These are phyloP conservation scores for Globisporangium splendens DNA, from an alignment of 352 stramenopile genomes.

Conservation along the genomic window DNA sequence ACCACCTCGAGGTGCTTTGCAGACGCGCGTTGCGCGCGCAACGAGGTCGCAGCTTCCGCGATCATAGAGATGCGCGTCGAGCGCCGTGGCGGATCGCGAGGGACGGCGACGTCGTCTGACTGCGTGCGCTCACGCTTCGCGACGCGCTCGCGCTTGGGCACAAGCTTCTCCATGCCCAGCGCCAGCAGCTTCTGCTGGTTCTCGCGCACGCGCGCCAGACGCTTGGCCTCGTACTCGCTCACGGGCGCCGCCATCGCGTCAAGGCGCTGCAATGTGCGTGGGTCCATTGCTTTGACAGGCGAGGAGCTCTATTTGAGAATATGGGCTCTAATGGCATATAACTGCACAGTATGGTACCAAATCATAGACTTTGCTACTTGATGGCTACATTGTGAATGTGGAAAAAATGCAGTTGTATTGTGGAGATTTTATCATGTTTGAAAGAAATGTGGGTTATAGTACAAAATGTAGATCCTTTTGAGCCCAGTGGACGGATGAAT, in stretches of 20 bases:
- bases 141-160: not conserved
- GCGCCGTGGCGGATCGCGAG: conserved; percentile 8
- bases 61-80: conserved; percentile 18
- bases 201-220: conserved; percentile 40
- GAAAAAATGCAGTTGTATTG: no score
- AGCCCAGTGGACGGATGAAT: no score
- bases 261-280: not conserved
- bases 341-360: no score
- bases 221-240: conserved; percentile 61
- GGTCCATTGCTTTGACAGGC: not conserved
- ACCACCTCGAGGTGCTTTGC: not conserved
- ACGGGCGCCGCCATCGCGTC: conserved; percentile 4
- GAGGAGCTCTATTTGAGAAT: no score
- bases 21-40: not conserved
- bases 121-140: not conserved
- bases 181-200: conserved; percentile 44
- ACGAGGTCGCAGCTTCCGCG: not conserved
- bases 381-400: no score
- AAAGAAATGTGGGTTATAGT: no score
- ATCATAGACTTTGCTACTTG: no score
- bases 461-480: no score
- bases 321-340: no score
- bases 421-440: no score
- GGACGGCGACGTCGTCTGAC: no score
- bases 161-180: conserved; percentile 28